These are phyloP conservation scores for Volvox carteri DNA, from an alignment of 163 green algal species.

Conservation along the genomic window DNA sequence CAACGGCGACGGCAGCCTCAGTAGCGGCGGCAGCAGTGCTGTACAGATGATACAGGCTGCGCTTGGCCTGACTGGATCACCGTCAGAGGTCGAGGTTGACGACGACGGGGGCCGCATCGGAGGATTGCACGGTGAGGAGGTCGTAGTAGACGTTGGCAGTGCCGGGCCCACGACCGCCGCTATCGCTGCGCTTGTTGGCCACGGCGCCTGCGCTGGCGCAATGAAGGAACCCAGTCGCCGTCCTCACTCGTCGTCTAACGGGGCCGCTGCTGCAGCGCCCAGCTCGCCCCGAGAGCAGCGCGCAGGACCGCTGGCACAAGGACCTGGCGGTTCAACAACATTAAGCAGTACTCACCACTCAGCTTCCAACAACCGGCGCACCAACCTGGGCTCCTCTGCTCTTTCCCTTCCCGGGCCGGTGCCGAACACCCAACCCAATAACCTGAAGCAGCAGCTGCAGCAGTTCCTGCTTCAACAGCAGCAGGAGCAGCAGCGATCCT, in stretches of 20 bases:
- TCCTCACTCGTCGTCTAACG: background rate
- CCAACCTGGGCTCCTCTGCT: too few relatives aligned
- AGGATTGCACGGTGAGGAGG: background rate
- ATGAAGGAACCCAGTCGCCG: background rate
- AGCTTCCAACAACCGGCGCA: too few relatives aligned
- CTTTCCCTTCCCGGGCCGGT: too few relatives aligned
- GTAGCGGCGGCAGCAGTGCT: background rate
- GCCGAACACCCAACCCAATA: too few relatives aligned
- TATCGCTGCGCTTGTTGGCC: background rate
- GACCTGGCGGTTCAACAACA: too few relatives aligned
- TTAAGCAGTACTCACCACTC: too few relatives aligned
- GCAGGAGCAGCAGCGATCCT: background rate
- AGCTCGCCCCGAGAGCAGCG: background rate
- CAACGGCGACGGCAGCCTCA: background rate
- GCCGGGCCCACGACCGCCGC: background rate
- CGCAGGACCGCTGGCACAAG: too few relatives aligned
- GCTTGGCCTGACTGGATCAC: background rate
- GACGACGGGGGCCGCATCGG: background rate
- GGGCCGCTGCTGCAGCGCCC: background rate
- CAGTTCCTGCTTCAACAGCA: too few relatives aligned
- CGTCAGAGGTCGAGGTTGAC: background rate
- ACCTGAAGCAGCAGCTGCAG: too few relatives aligned
- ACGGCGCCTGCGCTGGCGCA: background rate
- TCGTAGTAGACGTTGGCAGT: background rate
- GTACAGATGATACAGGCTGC: slow-evolving; percentile 45